Evolutionary conservation across 2,329 filamentous ascomycete genomes (phyloP).

Genomic region (Cadophora malorum): DNA sequence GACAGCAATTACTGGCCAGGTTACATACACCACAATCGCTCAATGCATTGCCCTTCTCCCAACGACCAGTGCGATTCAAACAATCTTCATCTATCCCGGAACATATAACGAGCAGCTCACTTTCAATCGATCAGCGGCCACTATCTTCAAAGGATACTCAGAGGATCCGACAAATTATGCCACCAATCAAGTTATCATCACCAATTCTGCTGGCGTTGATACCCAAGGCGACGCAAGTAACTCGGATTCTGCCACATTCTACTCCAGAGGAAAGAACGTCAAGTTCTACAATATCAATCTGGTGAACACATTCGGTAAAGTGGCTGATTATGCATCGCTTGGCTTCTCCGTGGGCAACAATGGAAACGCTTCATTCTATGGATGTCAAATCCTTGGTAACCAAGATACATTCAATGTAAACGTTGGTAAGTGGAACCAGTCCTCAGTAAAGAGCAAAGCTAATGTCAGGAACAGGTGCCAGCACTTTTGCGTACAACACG

Average conservation of each 20-base stretch:
- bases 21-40: constrained; percentile 48
- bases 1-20: constrained; percentile 46
- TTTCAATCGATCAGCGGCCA: constrained; percentile 46
- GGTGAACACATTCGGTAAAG: constrained; percentile 19
- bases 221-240: constrained; percentile 21
- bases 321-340: constrained; percentile 20
- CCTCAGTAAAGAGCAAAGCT: background rate
- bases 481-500: constrained; percentile 22
- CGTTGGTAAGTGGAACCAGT: background rate
- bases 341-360: constrained; percentile 49
- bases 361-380: constrained; percentile 48
- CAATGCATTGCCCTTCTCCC: constrained; percentile 46
- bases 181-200: constrained; percentile 23
- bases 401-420: constrained; percentile 25
- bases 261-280: constrained; percentile 23
- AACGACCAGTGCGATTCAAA: constrained; percentile 47
- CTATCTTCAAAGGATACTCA: constrained; percentile 22
- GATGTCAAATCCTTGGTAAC: constrained; percentile 20
- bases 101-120: constrained; percentile 60
- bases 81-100: constrained; percentile 60
- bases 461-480: constrained; percentile 8
- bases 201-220: constrained; percentile 20
- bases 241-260: constrained; percentile 23
- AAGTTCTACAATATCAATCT: constrained; percentile 24
- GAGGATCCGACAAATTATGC: constrained; percentile 12